Evolutionary conservation across 176 grass and related monocot genomes (phyloP).

Genomic region (barley (Hordeum vulgare)): DNA sequence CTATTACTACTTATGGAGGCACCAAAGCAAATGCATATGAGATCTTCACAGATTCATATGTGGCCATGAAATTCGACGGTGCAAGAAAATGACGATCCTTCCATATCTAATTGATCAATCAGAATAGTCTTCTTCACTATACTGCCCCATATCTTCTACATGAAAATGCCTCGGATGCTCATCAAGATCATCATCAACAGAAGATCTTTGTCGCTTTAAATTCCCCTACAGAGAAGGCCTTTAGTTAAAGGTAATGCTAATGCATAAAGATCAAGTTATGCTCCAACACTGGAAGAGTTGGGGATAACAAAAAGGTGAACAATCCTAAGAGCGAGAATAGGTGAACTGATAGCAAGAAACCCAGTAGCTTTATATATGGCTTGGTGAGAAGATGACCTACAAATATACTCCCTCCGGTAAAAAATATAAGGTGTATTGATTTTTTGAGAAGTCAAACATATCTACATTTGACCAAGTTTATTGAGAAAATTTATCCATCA

Average conservation of each 20-base stretch:
- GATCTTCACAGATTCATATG: conserved; percentile 12
- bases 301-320: not conserved
- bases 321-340: conserved; percentile 3
- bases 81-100: conserved; percentile 28
- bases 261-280: conserved; percentile 7
- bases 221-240: conserved; percentile 38
- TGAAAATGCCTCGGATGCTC: conserved; percentile 31
- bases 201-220: conserved; percentile 42
- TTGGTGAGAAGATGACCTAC: not conserved
- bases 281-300: not conserved
- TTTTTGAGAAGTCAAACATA: not conserved
- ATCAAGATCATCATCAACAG: conserved; percentile 58
- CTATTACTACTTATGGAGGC: conserved; percentile 2
- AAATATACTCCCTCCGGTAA: not conserved
- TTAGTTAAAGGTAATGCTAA: conserved; percentile 20
- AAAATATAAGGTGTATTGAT: not conserved
- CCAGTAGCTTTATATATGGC: not conserved
- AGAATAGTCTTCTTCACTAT: conserved; percentile 53
- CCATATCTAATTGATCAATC: conserved; percentile 41
- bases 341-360: conserved; percentile 2
- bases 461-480: not conserved
- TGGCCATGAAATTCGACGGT: conserved; percentile 24
- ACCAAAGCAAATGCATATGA: conserved; percentile 4
- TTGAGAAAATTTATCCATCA: not conserved
- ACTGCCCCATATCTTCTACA: conserved; percentile 55